Evolutionary conservation across 2,329 filamentous ascomycete genomes (phyloP).

Genomic region (Talaromyces pinophilus): DNA sequence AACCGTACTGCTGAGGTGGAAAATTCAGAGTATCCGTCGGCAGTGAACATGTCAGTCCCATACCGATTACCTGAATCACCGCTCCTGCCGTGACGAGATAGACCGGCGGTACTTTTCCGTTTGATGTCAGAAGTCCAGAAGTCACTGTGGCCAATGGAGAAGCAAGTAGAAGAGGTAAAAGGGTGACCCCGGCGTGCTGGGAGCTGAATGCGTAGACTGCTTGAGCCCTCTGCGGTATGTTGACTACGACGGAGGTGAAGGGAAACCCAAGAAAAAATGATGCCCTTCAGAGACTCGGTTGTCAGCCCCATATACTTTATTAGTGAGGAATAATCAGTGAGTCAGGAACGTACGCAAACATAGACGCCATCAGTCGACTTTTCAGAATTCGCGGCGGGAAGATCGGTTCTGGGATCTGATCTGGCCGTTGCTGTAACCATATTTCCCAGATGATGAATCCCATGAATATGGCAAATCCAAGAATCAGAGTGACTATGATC

Average conservation of each 20-base stretch:
- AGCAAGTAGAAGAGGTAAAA: conserved; percentile 38
- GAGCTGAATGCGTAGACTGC: conserved; percentile 35
- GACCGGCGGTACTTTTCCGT: conserved; percentile 31
- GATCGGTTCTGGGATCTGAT: conserved; percentile 35
- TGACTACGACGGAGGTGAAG: conserved; percentile 29
- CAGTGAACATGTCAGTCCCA: conserved; percentile 35
- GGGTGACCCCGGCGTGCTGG: conserved; percentile 36
- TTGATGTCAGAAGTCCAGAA: conserved; percentile 34
- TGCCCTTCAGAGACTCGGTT: neutral
- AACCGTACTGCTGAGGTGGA: conserved; percentile 34
- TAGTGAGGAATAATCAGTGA: too few relatives aligned
- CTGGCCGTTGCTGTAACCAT: conserved; percentile 25
- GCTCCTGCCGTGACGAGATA: conserved; percentile 35
- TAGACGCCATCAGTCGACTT: conserved; percentile 34
- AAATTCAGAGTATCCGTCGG: conserved; percentile 25
- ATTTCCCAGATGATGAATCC: conserved; percentile 32
- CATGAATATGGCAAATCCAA: neutral
- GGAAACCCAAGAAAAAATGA: conserved; percentile 32
- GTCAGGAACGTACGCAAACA: conserved; percentile 36
- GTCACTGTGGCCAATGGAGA: conserved; percentile 32
- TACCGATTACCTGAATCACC: conserved; percentile 36
- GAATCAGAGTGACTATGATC: conserved; percentile 21
- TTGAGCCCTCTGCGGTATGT: conserved; percentile 42
- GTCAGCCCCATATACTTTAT: neutral
- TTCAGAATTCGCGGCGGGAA: conserved; percentile 39